These are phyloP conservation scores for Cyanidiococcus yangmingshanensis DNA, from an alignment of 23 red algal genomes.

Conservation along the genomic window DNA sequence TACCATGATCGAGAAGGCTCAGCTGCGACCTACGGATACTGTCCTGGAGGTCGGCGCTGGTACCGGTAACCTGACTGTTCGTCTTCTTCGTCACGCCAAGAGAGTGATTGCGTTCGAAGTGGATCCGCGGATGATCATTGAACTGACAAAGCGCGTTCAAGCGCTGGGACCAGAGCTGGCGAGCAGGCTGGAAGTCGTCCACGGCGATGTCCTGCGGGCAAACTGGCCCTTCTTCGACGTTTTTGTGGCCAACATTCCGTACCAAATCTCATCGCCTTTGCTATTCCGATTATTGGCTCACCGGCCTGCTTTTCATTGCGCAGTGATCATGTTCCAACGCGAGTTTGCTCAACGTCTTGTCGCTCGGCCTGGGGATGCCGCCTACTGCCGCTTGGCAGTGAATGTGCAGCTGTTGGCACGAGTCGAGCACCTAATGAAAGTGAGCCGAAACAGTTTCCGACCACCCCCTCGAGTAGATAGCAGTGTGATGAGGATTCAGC, in stretches of 20 bases:
- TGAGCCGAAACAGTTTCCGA: constrained; percentile 84
- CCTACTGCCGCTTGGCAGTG: constrained; percentile 83
- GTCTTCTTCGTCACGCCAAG: constrained; percentile 34
- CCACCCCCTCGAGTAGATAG: constrained; percentile 93
- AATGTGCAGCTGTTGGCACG: constrained; percentile 77
- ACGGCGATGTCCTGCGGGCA: constrained; percentile 68
- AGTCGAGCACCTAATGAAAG: constrained; percentile 69
- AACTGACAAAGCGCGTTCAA: constrained; percentile 77
- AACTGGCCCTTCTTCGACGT: constrained; percentile 79
- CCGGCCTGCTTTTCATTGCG: constrained; percentile 52
- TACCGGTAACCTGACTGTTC: constrained; percentile 90
- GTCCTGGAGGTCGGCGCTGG: constrained; percentile 90
- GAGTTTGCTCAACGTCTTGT: constrained; percentile 84
- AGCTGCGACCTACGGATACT: constrained; percentile 53
- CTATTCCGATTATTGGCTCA: constrained; percentile 80
- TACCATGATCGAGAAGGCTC: constrained; percentile 62
- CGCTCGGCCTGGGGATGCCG: constrained; percentile 69
- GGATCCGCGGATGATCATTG: constrained; percentile 87
- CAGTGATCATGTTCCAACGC: constrained; percentile 94
- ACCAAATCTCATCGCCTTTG: constrained; percentile 96
- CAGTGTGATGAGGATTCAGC: constrained; percentile 74
- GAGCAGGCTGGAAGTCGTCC: constrained; percentile 36
- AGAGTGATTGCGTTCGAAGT: constrained; percentile 75
- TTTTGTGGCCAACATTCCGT: constrained; percentile 92
- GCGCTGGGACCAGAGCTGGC: constrained; percentile 22